Base-by-base conservation (phyloP, 2,329 filamentous ascomycete genomes). In the Fusarium burgessii region DNA sequence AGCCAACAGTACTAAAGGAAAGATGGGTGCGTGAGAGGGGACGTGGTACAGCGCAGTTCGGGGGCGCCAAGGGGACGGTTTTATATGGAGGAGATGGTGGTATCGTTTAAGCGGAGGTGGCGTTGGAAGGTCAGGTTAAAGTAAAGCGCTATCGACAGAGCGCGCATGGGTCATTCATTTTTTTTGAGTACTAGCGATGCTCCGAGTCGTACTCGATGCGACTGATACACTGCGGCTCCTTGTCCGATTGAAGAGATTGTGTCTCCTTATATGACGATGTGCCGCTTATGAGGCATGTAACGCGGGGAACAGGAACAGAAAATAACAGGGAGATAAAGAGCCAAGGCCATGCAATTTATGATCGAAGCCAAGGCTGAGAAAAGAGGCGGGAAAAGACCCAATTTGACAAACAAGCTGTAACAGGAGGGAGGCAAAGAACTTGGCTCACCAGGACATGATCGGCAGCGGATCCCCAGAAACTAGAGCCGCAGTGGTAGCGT, bases 371-470 rank as follows among this genome's bases (percentile, higher is more conserved):
- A 66, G 54, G 38, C 54, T 66, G 25, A 33, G n/a, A 50, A 25
- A 25, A 27, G 40, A 51, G 47, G 46, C 43, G 36, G 36, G 47
- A 32, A 52, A 29, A 56, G 40, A 51, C 52, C 52, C 49, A 58
- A 55, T 63, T 63, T 59, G 63, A 66, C 56, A 47, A 55, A 66
- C 56, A 47, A 55, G 62, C 25, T 63, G 65, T 50, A 54, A 49
- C 66, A 65, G 55, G 62, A 50, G 42, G 36, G 66, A 63, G 60
- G 50, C 59, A 66, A 67, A 62, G 72, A 71, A 59, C 54, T 74
- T 60, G 61, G 70, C 73, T 75, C 71, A 75, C 73, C 58, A 69
- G 71, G 73, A 68, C 63, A 74, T 71, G 73, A 75, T 75, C 71
- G 55, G 70, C 73, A 62, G 60, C 62, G 55, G 67, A 62, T 58